Conservation (phyloP, 176 grass and related monocot genomes). For the Triticum aestivum region DNA sequence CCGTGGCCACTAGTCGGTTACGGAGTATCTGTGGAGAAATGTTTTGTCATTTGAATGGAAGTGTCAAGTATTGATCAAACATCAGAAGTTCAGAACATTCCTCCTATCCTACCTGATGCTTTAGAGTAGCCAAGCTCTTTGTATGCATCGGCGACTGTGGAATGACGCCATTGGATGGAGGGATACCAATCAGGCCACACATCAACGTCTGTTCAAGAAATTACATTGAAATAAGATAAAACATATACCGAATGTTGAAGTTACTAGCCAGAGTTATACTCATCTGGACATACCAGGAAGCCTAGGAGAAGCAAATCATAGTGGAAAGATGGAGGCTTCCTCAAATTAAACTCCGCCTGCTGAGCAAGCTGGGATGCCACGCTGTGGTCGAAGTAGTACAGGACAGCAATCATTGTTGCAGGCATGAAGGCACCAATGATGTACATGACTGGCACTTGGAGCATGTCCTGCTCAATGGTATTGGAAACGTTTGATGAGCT, state of each 20-base stretch:
- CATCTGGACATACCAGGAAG: conserved; percentile 70
- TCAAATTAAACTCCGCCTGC: conserved; percentile 95
- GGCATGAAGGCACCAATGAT: conserved; percentile 95
- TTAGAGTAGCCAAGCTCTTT: conserved; percentile 97
- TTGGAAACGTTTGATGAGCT: conserved; percentile 11
- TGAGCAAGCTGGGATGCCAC: conserved; percentile 97
- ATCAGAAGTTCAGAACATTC: background rate
- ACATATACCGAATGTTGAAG: background rate
- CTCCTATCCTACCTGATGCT: conserved; percentile 70
- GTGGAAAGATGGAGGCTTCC: conserved; percentile 95
- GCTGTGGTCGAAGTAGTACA: conserved; percentile 98
- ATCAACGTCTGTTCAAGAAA: conserved; percentile 76
- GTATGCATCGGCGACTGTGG: conserved; percentile 99
- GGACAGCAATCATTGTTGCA: conserved; percentile 97
- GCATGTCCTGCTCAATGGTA: conserved; percentile 71
- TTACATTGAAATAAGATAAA: background rate
- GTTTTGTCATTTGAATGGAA: conserved; percentile 17
- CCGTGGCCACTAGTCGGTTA: conserved; percentile 68
- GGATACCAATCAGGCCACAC: conserved; percentile 92
- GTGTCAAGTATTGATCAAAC: background rate
- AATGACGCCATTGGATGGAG: conserved; percentile 98
- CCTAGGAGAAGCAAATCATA: conserved; percentile 97
- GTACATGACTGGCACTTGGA: conserved; percentile 82
- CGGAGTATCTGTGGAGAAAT: conserved; percentile 68
- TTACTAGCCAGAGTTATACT: conserved; percentile 13